Conservation (phyloP, 2,329 filamentous ascomycete species). For the Chaetomiaceae sp. region DNA sequence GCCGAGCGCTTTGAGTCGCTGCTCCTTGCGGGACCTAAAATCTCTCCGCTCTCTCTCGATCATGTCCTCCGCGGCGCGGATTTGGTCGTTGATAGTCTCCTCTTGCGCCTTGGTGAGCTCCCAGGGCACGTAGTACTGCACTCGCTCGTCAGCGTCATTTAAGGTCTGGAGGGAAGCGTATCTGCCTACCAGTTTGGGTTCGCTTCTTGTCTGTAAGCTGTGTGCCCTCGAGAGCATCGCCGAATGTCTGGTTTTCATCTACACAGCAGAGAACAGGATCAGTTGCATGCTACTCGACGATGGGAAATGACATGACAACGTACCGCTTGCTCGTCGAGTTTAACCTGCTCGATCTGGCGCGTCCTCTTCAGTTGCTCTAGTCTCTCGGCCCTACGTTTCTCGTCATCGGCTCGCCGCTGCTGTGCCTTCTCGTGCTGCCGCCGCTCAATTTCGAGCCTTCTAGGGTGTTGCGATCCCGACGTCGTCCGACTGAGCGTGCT, state of each 20-base stretch:
- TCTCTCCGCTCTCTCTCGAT: constrained; percentile 61
- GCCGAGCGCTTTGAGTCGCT: constrained; percentile 34
- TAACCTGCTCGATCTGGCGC: constrained; percentile 63
- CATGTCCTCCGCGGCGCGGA: constrained; percentile 55
- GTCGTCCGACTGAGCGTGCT: constrained; percentile 71
- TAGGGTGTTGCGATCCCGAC: constrained; percentile 57
- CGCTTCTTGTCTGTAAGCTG: constrained; percentile 64
- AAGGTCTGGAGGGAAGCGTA: background rate
- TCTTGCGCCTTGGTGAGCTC: constrained; percentile 64
- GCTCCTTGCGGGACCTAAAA: constrained; percentile 48
- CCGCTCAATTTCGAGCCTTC: constrained; percentile 73
- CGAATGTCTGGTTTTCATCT: constrained; percentile 71
- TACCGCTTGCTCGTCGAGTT: constrained; percentile 72
- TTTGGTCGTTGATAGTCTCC: constrained; percentile 62
- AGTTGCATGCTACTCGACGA: too few relatives aligned
- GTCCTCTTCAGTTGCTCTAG: constrained; percentile 54
- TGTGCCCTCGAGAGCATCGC: constrained; percentile 66
- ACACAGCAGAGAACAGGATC: constrained; percentile 14
- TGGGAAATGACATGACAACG: constrained; percentile 35
- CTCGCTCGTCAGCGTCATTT: constrained; percentile 9
- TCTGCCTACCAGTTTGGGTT: constrained; percentile 65
- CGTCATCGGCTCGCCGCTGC: constrained; percentile 65
- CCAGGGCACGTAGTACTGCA: constrained; percentile 87
- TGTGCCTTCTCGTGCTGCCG: constrained; percentile 71
- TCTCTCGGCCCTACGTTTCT: constrained; percentile 59